A percentile compares a stretch with the other conserved stretches of the same genome.
Conservation (phyloP, 306 rosid species). For the Cajanus cajan region DNA sequence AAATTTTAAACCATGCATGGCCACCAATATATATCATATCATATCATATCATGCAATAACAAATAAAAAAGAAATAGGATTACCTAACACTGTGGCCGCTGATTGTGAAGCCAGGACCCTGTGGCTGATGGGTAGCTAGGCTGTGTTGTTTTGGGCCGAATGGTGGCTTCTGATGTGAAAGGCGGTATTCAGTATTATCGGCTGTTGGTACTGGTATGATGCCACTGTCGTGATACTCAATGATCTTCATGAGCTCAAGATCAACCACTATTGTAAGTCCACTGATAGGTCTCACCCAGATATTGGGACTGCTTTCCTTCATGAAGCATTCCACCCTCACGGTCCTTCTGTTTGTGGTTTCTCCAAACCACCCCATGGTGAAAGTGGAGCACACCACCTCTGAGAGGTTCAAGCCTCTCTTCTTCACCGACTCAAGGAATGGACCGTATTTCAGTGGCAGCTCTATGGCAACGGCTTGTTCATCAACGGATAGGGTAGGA, state of each 20-base stretch:
- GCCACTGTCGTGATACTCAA: slow-evolving; percentile 26
- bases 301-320: slow-evolving; percentile 33
- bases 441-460: slow-evolving; percentile 30
- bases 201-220: slow-evolving; percentile 24
- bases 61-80: neutral
- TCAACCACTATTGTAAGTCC: slow-evolving; percentile 34
- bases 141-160: slow-evolving; percentile 35
- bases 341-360: neutral
- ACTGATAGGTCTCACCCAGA: slow-evolving; percentile 37
- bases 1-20: neutral
- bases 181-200: slow-evolving; percentile 30
- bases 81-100: slow-evolving; percentile 37
- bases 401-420: slow-evolving; percentile 44
- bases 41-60: no score
- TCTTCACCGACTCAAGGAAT: slow-evolving; percentile 30
- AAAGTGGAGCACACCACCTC: slow-evolving; percentile 43
- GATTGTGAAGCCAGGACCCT: slow-evolving; percentile 37
- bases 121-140: slow-evolving; percentile 25
- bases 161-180: slow-evolving; percentile 19
- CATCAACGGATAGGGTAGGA: slow-evolving; percentile 23
- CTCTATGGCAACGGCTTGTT: slow-evolving; percentile 7
- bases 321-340: slow-evolving; percentile 41
- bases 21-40: no score
- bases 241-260: slow-evolving; percentile 18
- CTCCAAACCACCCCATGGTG: slow-evolving; percentile 43